Conservation (phyloP, 768 basidiomycete species). For the Xerocomus potaroensis region DNA sequence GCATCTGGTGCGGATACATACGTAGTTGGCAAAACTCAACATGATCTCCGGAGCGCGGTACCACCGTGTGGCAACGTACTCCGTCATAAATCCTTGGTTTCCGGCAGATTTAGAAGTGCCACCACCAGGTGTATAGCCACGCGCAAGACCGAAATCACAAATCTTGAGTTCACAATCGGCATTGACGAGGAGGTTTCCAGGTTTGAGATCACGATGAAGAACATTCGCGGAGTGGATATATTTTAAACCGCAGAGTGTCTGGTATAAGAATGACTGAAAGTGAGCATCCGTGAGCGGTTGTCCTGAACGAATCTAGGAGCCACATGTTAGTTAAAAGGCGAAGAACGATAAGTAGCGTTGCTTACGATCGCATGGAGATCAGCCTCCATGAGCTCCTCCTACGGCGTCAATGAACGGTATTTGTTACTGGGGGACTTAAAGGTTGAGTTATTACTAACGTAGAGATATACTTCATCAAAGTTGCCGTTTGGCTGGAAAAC, state of each 20-base stretch:
- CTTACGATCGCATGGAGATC: conserved; percentile 97
- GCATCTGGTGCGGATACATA: conserved; percentile 35
- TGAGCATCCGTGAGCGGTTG: conserved; percentile 88
- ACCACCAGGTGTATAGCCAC: conserved; percentile 86
- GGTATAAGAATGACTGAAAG: conserved; percentile 96
- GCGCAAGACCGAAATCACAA: conserved; percentile 96
- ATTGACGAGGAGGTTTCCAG: conserved; percentile 93
- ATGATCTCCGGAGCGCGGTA: conserved; percentile 99
- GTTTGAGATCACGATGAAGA: conserved; percentile 94
- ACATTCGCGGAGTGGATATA: conserved; percentile 98
- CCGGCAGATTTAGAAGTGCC: conserved; percentile 69
- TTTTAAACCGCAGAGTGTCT: conserved; percentile 96
- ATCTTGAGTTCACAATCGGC: conserved; percentile 99
- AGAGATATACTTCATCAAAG: conserved; percentile 95
- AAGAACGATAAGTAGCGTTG: not conserved
- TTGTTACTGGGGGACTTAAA: not conserved
- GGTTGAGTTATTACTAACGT: conserved; percentile 45
- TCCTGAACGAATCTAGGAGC: conserved; percentile 69
- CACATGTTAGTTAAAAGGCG: conserved; percentile 1
- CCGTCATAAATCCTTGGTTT: conserved; percentile 97
- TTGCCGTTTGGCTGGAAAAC: conserved; percentile 88
- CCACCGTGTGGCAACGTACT: conserved; percentile 99
- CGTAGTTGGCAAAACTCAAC: conserved; percentile 94
- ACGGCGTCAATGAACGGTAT: conserved; percentile 10
- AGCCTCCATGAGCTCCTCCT: conserved; percentile 99